Evolutionary conservation across 179 eudicot species (phyloP).

Genomic region (Nepenthes alata): DNA sequence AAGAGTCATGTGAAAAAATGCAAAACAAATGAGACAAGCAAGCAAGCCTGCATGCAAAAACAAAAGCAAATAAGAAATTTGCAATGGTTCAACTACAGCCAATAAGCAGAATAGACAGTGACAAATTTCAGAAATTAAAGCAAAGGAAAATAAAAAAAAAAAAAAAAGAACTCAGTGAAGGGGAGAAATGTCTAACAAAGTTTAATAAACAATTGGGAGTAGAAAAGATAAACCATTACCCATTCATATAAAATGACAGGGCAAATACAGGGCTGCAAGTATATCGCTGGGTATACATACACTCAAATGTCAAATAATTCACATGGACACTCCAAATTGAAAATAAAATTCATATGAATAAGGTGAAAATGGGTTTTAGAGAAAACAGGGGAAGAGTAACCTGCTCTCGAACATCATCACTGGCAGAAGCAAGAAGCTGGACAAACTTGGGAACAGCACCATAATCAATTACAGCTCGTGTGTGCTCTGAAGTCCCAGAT

Average conservation of each 20-base stretch:
- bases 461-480: constrained; percentile 64
- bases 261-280: background rate
- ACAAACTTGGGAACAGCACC: constrained; percentile 85
- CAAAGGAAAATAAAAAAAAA: too few relatives aligned
- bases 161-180: too few relatives aligned
- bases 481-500: constrained; percentile 79
- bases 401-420: constrained; percentile 88
- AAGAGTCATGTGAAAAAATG: background rate
- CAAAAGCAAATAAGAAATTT: background rate
- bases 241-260: too few relatives aligned
- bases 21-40: background rate
- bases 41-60: background rate
- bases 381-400: constrained; percentile 14
- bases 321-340: background rate
- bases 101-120: background rate
- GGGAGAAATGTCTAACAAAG: too few relatives aligned
- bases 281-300: background rate
- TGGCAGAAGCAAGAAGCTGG: constrained; percentile 66
- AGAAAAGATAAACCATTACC: too few relatives aligned
- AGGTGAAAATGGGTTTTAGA: background rate
- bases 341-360: background rate
- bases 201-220: too few relatives aligned
- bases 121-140: background rate
- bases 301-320: background rate
- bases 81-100: background rate